Evolutionary conservation across 2,329 filamentous ascomycete genomes (phyloP).

Genomic region (Ceratocystis huliohia): DNA sequence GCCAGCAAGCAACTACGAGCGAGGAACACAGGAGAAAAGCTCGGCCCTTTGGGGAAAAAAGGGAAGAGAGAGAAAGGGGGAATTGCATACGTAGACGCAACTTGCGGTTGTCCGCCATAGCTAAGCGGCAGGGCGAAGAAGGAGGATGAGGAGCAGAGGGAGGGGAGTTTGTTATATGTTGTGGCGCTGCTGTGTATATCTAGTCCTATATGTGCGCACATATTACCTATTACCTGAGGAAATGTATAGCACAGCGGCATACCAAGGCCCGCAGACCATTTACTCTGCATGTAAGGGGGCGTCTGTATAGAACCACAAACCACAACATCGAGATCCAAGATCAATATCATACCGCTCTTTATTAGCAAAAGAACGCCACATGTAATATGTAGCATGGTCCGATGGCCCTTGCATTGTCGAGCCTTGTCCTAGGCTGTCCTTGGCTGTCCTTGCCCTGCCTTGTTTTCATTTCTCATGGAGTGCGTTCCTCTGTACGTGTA

Average conservation of each 20-base stretch:
- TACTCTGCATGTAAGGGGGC: neutral
- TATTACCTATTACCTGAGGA: too few species aligned
- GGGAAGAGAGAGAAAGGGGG: too few species aligned
- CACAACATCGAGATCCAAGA: neutral
- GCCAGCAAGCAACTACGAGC: too few species aligned
- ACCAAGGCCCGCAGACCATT: too few species aligned
- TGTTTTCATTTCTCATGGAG: too few species aligned
- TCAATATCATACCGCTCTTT: neutral
- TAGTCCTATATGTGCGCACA: neutral
- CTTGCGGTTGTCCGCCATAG: too few species aligned
- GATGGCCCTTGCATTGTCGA: constrained; percentile 1
- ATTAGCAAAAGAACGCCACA: neutral
- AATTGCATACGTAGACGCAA: too few species aligned
- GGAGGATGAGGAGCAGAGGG: too few species aligned
- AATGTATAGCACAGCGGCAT: too few species aligned
- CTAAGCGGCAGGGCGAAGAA: too few species aligned
- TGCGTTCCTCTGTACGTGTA: neutral
- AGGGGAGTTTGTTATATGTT: neutral
- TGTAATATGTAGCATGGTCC: neutral
- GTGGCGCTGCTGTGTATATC: neutral
- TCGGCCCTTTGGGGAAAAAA: too few species aligned
- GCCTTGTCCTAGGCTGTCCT: neutral
- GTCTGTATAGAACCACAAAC: neutral
- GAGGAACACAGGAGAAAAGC: too few species aligned
- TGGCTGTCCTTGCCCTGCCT: neutral